Base-by-base conservation (phyloP, 2,329 filamentous ascomycete species). In the Colletotrichum trifolii region DNA sequence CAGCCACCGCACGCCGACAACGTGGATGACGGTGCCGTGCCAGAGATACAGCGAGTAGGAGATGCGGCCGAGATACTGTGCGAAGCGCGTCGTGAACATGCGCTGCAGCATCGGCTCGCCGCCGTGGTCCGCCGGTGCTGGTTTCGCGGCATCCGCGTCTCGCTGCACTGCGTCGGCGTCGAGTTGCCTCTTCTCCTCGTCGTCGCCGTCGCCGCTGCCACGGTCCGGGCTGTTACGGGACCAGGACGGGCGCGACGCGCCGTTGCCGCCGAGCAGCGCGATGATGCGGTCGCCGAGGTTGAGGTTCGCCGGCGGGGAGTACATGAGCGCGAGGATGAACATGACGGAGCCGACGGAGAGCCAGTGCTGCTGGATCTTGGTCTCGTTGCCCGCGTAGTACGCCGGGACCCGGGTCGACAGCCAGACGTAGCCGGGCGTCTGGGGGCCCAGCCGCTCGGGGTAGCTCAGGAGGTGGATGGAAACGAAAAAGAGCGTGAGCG, bases 1-100 rank as follows among this genome's bases (percentile, higher is more conserved):
- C 1, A 61, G 17, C 60, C 60, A 64, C 84, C 54, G n/a, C 6
- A 53, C 11, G 7, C 60, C 85, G 12, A 83, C 69, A 2, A 80
- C 80, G 69, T 86, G 84, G 69, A 84, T 79, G 2, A 83, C 79
- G 5, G 84, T 82, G 0, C 85, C 85, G 71, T 89, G 87, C 77
- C 88, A 83, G 11, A 89, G 79, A 71, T 89, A 89, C 17, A 89
- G 71, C 52, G 85, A 82, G 71, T 86, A 89, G 50, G 84, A 87
- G 67, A 89, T 83, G 69, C 82, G 82, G 61, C 87, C 87, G 5
- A 89, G 76, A 73, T 88, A 89, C 70, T 87, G 85, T 2, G 86
- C 77, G n/a, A 79, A 69, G 2, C 74, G 69, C 6, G 78, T 75
- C 68, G 82, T 83, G 73, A 88, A 87, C 58, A 86, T 74, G 13